These are phyloP conservation scores for Jaminaea rosea DNA, from an alignment of 1,284 basidiomycete species.

Conservation along the genomic window DNA sequence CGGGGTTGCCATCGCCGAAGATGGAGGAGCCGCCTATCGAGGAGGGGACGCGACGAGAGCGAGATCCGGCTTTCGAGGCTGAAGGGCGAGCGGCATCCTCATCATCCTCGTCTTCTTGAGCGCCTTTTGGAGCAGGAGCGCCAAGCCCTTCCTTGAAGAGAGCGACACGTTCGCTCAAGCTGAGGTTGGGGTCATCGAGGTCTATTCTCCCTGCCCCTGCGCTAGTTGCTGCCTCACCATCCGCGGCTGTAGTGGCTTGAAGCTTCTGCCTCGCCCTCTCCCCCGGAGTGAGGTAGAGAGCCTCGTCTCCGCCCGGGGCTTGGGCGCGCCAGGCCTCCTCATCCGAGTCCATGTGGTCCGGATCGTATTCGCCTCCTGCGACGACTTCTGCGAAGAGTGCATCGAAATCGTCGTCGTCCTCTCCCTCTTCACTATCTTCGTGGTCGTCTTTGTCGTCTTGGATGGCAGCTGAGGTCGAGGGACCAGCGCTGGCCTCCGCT, in stretches of 20 bases:
- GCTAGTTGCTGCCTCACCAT: too few relatives aligned
- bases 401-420: slow-evolving; percentile 21
- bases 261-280: slow-evolving; percentile 22
- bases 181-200: slow-evolving; percentile 22
- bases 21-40: slow-evolving; percentile 18
- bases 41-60: slow-evolving; percentile 3
- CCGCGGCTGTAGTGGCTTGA: neutral
- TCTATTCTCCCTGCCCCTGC: slow-evolving; percentile 7
- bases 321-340: slow-evolving; percentile 35
- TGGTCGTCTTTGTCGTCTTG: slow-evolving; percentile 57
- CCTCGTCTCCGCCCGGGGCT: slow-evolving; percentile 40
- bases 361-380: slow-evolving; percentile 50
- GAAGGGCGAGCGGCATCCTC: slow-evolving; percentile 12
- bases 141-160: slow-evolving; percentile 29
- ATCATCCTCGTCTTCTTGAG: slow-evolving; percentile 15
- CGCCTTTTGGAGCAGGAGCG: slow-evolving; percentile 1
- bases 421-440: slow-evolving; percentile 36
- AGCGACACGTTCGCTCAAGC: slow-evolving; percentile 23
- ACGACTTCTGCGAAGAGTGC: slow-evolving; percentile 56
- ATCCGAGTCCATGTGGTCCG: slow-evolving; percentile 10
- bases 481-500: neutral
- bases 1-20: slow-evolving; percentile 17
- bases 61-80: neutral
- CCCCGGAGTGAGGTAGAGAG: slow-evolving; percentile 30
- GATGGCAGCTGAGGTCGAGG: slow-evolving; percentile 51